Conservation (phyloP, 345 rosid species). For the Eucalyptus camaldulensis region DNA sequence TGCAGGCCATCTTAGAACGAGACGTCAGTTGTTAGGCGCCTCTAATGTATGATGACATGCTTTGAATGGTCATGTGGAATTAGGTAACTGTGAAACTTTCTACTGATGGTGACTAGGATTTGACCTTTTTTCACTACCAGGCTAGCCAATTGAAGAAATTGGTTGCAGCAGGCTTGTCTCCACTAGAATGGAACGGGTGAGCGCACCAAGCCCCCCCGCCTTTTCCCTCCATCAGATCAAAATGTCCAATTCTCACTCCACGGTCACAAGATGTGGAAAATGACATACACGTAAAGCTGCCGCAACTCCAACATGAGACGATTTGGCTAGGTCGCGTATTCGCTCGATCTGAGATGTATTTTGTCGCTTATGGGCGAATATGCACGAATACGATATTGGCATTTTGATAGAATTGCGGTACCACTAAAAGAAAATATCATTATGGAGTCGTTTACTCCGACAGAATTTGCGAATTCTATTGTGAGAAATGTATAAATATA, state of each 20-base stretch:
- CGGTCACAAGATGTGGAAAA: not conserved
- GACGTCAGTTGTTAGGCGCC: not conserved
- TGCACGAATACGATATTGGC: not conserved
- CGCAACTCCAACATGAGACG: not conserved
- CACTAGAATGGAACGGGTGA: not conserved
- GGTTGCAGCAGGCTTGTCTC: not conserved
- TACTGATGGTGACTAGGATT: not conserved
- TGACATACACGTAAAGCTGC: not conserved
- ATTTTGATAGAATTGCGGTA: not conserved
- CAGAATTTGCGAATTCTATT: not conserved
- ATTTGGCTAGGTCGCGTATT: not conserved
- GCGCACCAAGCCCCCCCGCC: not conserved
- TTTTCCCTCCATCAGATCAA: not conserved
- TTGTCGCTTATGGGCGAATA: not conserved
- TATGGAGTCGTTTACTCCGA: not conserved
- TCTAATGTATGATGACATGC: not conserved
- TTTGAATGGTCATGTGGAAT: not conserved
- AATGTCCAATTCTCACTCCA: not conserved
- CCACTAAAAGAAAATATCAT: not conserved
- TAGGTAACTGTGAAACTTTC: not conserved
- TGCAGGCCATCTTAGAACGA: not conserved
- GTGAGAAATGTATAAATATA: not conserved
- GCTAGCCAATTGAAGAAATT: not conserved
- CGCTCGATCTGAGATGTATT: not conserved
- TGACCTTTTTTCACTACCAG: not conserved